A percentile compares a stretch with the other conserved stretches of the same genome.
These are phyloP conservation scores for Rhodomyrtus tomentosa DNA, from an alignment of 345 rosid species.

Conservation along the genomic window DNA sequence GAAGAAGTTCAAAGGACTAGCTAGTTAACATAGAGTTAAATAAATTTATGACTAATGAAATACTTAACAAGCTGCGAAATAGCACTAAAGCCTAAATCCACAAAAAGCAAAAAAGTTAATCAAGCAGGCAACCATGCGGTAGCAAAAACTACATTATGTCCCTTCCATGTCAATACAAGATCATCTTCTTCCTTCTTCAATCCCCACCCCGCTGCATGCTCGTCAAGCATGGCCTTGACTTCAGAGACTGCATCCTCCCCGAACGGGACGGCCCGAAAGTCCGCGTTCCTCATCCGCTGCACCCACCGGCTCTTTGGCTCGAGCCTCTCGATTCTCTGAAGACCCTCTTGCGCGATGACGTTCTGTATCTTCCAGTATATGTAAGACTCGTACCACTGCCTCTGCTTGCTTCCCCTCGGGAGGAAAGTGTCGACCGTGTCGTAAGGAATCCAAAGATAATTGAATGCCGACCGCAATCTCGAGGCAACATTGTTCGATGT, in stretches of 20 bases:
- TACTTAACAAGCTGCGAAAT: not conserved
- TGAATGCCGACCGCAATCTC: constrained; percentile 58
- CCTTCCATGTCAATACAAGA: constrained; percentile 90
- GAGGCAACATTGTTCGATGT: constrained; percentile 47
- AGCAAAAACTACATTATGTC: constrained; percentile 89
- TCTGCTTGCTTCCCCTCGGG: constrained; percentile 58
- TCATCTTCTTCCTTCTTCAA: constrained; percentile 73
- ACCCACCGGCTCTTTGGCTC: constrained; percentile 69
- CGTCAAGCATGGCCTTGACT: constrained; percentile 70
- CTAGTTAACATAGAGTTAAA: not conserved
- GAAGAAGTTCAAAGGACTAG: not conserved
- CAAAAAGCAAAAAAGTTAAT: not conserved
- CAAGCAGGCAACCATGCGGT: constrained; percentile 64
- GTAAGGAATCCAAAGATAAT: constrained; percentile 86
- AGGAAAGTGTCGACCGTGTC: constrained; percentile 71
- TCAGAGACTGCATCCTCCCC: constrained; percentile 49
- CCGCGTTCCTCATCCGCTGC: constrained; percentile 55
- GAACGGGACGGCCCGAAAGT: constrained; percentile 35
- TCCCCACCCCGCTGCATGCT: constrained; percentile 94
- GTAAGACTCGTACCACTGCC: constrained; percentile 75
- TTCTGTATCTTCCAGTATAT: constrained; percentile 80
- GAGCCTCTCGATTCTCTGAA: constrained; percentile 61
- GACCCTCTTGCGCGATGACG: constrained; percentile 68
- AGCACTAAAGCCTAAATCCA: not conserved
- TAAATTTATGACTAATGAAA: not conserved